Evolutionary conservation across 768 basidiomycete genomes (phyloP).

Genomic region (Asterophora lycoperdoides): DNA sequence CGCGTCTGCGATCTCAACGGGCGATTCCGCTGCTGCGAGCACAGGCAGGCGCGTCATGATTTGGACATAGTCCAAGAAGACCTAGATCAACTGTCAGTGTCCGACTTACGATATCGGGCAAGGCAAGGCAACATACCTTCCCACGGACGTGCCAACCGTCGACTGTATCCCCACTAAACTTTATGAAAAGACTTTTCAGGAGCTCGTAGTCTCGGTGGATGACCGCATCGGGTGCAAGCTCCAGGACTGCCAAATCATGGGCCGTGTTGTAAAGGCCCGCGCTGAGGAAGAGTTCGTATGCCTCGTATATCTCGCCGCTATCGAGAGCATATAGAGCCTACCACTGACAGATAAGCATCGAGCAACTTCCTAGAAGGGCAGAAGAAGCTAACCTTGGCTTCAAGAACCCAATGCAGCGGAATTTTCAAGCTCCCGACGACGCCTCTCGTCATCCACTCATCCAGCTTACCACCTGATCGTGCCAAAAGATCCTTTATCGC

Average conservation of each 20-base stretch:
- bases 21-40: conserved; percentile 37
- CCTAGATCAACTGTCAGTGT: conserved; percentile 42
- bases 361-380: conserved; percentile 1
- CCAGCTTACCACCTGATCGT: conserved; percentile 59
- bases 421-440: conserved; percentile 74
- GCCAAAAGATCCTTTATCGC: conserved; percentile 78
- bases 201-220: conserved; percentile 62
- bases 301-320: conserved; percentile 59
- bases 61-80: conserved; percentile 68
- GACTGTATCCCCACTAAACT: conserved; percentile 55
- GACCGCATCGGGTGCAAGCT: conserved; percentile 85
- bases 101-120: conserved; percentile 1
- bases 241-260: conserved; percentile 78
- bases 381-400: conserved; percentile 62
- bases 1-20: conserved; percentile 42
- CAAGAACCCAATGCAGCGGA: conserved; percentile 84
- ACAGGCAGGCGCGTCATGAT: conserved; percentile 58
- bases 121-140: conserved; percentile 49
- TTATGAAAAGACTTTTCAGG: conserved; percentile 62
- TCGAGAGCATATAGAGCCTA: conserved; percentile 68
- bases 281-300: conserved; percentile 71
- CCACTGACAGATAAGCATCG: not conserved
- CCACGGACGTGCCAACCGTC: conserved; percentile 82
- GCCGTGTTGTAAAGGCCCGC: conserved; percentile 71
- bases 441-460: conserved; percentile 72